Base-by-base conservation (phyloP, 1,284 basidiomycete species). In the Phaffia rhodozyma region DNA sequence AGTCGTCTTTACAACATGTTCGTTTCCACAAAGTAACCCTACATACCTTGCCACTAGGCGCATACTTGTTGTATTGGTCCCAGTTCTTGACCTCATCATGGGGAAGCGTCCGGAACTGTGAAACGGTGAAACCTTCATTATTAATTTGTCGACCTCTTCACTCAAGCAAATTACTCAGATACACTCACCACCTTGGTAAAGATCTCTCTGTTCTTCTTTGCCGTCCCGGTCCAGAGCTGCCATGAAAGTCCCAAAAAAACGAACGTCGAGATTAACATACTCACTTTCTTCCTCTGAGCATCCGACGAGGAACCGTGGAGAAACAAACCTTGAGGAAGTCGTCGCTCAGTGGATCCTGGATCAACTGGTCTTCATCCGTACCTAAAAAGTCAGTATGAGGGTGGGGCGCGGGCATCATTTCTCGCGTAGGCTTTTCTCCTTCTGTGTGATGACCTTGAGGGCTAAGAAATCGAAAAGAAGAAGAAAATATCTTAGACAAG, bases 261-360 rank as follows among this genome's bases (percentile, higher is more conserved):
- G 32, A 11, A 7, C 38, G 13, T 43, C 5, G 5, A 43, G 2
- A 11, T 43, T 11, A 43, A 11, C 38, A 43, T 11, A 11, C 38
- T 11, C 38, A 16, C 16, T 2, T 16, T 11, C 13, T 43, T 11
- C 13, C 16, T 16, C 13, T 43, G 5, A 43, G 5, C 38, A 16
- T 16, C 13, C 13, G 38, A 2, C 38, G 13, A 43, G 2, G 2
- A 27, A 50, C 21, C 5, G 5, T 2, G 6, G 9, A 29, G 4
- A 34, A 55, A 32, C 62, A 16, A 1, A 63, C 62, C 49, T 52
- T 25, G 18, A 47, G 71, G 27, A 85, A 85, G 34, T 79, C 76
- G 29, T 85, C 82, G 2, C 81, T 75, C 32, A 96, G 76, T 11
- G 91, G 87, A 75, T 96, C 92, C n/a, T 83, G 82, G 13, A 97